Base-by-base conservation (phyloP, 1,139 yeast genomes). In the Geotrichum aggregatum region DNA sequence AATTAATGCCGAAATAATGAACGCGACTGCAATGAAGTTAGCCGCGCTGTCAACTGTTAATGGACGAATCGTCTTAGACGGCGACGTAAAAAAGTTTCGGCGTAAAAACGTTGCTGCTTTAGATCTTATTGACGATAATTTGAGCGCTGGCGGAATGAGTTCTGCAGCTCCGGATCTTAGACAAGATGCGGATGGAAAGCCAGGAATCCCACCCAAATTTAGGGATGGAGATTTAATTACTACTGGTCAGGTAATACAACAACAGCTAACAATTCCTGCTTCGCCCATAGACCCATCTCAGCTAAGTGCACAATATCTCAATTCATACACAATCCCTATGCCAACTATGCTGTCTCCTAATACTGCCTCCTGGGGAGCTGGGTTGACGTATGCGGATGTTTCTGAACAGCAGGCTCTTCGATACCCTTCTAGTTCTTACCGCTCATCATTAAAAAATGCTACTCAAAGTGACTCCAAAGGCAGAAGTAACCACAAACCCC, bases 21-120 rank as follows among this genome's bases (percentile, higher is more conserved):
- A 58, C 50, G 56, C 64, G n/a, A 66, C 71, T 5, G 71, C 72
- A 18, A 64, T 67, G 66, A 69, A 69, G 49, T 57, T 69, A 56
- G 71, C 73, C 1, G 72, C 72, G 11, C 56, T 69, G 50, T 62
- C 64, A 18, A 28, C 46, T 43, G 66, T 71, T 3, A 63, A 61
- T 21, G 60, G 51, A 2, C 44, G 51, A 10, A 36, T 41, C 13
- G 33, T 16, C 8, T 21, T 33, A 30, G 51, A 56, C 48, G 56
- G 54, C 30, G 50, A 47, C 24, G 45, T 33, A n/a, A 47, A 39
- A 33, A 47, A 40, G 24, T 40, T 16, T 26, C 28, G 36, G 13
- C 49, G 48, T 8, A 28, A 38, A 3, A 22, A 52, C 13, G 42
- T 31, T 6, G 31, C 36, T 6, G 36, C 51, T 8, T 22, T 48